Base-by-base conservation (phyloP, 108 stramenopile genomes). In the Fragilaria crotonensis region DNA sequence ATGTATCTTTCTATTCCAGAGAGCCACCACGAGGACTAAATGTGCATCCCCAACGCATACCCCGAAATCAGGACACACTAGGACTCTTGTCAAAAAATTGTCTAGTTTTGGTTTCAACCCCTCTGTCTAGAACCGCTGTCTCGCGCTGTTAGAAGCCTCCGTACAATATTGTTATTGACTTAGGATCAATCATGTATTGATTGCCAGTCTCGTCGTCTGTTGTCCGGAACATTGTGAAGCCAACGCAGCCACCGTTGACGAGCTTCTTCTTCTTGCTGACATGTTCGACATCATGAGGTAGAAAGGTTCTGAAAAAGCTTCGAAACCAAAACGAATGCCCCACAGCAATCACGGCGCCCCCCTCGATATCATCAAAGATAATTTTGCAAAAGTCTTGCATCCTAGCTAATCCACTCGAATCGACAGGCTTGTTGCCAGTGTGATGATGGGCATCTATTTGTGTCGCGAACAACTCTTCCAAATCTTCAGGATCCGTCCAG, bases 261-360 rank as follows among this genome's bases (percentile, higher is more conserved):
- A 95, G 49, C 66, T 95, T 95, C 62, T 89, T 91, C 73, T 71
- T 81, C 54, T 93, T 89, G 36, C 67, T 57, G 4, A 79, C 62
- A 58, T 91, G 90, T 5, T 87, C 76, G 31, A 68, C 58, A 23
- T 33, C 50, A 5, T 68, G 41, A 0, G 94, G 94, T 26, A 95
- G 56, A 62, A 75, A 95, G 20, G 80, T 63, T 27, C 79, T 83
- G 61, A 95, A 93, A 60, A 92, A 91, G 23, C 68, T 72, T 23
- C 88, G 76, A 63, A 93, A 95, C 82, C 88, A 93, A 28, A 90
- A 67, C 21, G 88, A 90, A 63, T 95, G 95, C 18, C 95, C 95
- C 17, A 79, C 87, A 23, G 80, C 81, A 57, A 95, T 61, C 20
- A 95, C 48, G 9, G 54, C 52, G 30, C 72, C 68, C 9, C 64